A percentile compares a stretch with the other conserved stretches of the same genome.
Evolutionary conservation across 495 filamentous ascomycete species (phyloP).

Genomic region (Penicillium verhagenii): DNA sequence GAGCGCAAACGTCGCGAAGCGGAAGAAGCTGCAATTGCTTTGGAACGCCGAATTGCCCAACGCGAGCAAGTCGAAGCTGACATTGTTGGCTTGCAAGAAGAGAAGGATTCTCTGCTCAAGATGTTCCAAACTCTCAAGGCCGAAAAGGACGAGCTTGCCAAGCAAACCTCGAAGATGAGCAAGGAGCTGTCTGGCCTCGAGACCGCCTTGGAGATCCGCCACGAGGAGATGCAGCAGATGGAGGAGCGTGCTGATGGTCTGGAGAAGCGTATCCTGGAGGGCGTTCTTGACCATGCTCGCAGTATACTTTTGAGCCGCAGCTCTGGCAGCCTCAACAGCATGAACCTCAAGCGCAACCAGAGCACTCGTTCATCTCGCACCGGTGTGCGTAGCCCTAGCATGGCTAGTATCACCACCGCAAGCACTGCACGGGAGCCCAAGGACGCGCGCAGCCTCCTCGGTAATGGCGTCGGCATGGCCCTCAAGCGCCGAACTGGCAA

Average conservation of each 20-base stretch:
- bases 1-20: constrained; percentile 77
- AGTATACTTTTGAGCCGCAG: constrained; percentile 72
- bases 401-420: constrained; percentile 28
- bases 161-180: constrained; percentile 71
- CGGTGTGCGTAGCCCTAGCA: constrained; percentile 39
- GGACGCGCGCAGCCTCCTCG: constrained; percentile 41
- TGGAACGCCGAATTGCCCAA: constrained; percentile 76
- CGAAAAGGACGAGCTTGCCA: constrained; percentile 69
- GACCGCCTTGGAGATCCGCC: constrained; percentile 81
- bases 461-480: constrained; percentile 52
- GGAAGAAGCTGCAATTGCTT: constrained; percentile 74
- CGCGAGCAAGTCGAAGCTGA: constrained; percentile 75
- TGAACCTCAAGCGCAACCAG: constrained; percentile 74
- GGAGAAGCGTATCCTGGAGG: constrained; percentile 89
- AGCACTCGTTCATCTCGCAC: constrained; percentile 39
- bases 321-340: constrained; percentile 44
- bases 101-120: constrained; percentile 60
- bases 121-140: constrained; percentile 56
- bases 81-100: constrained; percentile 61
- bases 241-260: constrained; percentile 81
- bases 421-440: constrained; percentile 42
- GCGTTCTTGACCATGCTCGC: constrained; percentile 92
- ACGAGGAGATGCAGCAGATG: constrained; percentile 88
- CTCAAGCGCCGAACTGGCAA: constrained; percentile 47
- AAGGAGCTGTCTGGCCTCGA: constrained; percentile 86